These are phyloP conservation scores for Hygrocybe coccinea DNA, from an alignment of 768 basidiomycete genomes.

Conservation along the genomic window DNA sequence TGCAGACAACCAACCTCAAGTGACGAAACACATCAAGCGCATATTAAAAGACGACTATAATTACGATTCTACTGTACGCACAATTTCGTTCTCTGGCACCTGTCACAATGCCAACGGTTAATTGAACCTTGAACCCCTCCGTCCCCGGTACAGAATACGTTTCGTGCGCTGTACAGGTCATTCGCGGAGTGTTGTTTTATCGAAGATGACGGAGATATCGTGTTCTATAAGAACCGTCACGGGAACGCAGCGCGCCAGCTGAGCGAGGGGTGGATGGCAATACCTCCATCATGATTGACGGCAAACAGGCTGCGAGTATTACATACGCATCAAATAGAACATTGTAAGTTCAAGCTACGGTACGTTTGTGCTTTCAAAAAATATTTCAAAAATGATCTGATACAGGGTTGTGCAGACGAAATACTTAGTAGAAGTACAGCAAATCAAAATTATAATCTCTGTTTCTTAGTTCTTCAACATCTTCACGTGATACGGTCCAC, in stretches of 20 bases:
- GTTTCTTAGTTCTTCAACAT: no score
- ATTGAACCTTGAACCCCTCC: background rate
- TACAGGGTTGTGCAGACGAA: no score
- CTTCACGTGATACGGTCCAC: no score
- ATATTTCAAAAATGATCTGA: no score
- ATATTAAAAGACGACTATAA: constrained; percentile 57
- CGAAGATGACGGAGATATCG: constrained; percentile 57
- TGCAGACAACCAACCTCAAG: constrained; percentile 53
- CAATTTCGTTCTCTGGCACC: background rate
- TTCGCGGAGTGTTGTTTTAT: constrained; percentile 61
- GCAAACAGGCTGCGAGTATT: no score
- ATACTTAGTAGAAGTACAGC: no score
- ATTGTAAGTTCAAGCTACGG: no score
- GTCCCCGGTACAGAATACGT: constrained; percentile 39
- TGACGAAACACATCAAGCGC: constrained; percentile 49
- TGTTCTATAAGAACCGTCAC: constrained; percentile 56
- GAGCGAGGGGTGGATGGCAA: background rate
- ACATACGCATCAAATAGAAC: no score
- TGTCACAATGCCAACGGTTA: background rate
- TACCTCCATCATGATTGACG: no score
- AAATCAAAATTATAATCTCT: no score
- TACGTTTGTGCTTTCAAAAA: no score
- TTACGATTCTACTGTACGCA: constrained; percentile 54
- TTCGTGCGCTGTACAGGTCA: constrained; percentile 54
- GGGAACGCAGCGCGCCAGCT: constrained; percentile 30